Conservation (phyloP, 192 early-diverging fungal species). For the Entomortierella chlamydospora region DNA sequence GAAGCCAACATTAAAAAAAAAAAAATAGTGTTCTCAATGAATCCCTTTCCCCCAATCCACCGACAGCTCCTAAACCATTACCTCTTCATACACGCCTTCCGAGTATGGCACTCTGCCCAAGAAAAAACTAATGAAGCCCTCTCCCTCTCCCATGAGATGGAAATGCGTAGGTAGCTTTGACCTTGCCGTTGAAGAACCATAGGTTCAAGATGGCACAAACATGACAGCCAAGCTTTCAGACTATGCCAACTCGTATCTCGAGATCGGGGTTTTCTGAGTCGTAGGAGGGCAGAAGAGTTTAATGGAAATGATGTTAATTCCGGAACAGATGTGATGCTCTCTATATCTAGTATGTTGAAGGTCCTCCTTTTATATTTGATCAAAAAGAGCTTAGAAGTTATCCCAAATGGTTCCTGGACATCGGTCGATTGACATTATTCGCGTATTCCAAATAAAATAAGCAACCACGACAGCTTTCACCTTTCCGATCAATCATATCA, state of each 20-base stretch:
- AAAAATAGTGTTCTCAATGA: slow-evolving; percentile 5
- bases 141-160: slow-evolving; percentile 2
- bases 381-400: too few species aligned
- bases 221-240: slow-evolving; percentile 4
- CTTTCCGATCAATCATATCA: too few species aligned
- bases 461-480: too few species aligned
- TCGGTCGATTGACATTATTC: too few species aligned
- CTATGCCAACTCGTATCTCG: slow-evolving; percentile 4
- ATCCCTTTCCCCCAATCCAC: neutral
- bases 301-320: too few species aligned
- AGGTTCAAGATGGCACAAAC: neutral
- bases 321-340: too few species aligned
- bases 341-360: too few species aligned
- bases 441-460: too few species aligned
- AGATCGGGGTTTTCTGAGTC: neutral
- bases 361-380: too few species aligned
- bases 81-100: slow-evolving; percentile 6
- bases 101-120: slow-evolving; percentile 3
- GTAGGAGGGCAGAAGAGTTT: too few species aligned
- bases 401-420: too few species aligned
- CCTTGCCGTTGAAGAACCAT: slow-evolving; percentile 2
- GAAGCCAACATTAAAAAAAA: neutral
- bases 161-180: neutral
- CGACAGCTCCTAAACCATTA: neutral
- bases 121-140: neutral